Evolutionary conservation across 2,329 filamentous ascomycete species (phyloP).

Genomic region (Fusarium sororula): DNA sequence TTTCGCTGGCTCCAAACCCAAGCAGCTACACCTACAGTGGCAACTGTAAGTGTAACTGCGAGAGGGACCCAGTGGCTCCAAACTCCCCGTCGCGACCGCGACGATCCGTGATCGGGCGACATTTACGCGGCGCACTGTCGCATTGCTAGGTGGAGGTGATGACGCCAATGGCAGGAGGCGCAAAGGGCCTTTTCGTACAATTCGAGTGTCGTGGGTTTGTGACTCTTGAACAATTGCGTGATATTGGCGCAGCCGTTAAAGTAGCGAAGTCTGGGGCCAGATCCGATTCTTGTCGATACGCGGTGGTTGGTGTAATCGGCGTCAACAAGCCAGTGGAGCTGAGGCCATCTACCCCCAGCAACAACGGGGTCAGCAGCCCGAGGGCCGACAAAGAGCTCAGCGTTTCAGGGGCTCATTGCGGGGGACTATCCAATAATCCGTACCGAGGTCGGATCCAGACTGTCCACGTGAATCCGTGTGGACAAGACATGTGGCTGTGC

Average conservation of each 20-base stretch:
- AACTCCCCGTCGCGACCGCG: constrained; percentile 68
- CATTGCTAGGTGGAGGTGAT: constrained; percentile 45
- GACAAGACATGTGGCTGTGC: constrained; percentile 18
- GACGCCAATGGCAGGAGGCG: constrained; percentile 33
- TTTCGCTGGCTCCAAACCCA: constrained; percentile 94
- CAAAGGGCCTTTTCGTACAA: constrained; percentile 23
- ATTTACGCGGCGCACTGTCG: constrained; percentile 55
- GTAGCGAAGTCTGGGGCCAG: constrained; percentile 27
- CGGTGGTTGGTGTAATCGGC: constrained; percentile 45
- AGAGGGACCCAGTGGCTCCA: constrained; percentile 91
- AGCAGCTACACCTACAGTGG: constrained; percentile 84
- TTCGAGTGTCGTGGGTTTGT: neutral
- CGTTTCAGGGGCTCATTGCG: constrained; percentile 39
- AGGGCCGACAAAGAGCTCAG: constrained; percentile 38
- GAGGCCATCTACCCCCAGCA: constrained; percentile 42
- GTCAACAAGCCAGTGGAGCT: constrained; percentile 45
- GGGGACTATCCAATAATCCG: constrained; percentile 42
- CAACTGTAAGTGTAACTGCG: constrained; percentile 84
- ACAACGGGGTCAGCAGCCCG: constrained; percentile 39
- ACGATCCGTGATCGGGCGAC: constrained; percentile 69
- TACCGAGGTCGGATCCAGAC: constrained; percentile 33
- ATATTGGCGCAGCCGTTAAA: constrained; percentile 10
- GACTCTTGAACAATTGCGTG: constrained; percentile 13
- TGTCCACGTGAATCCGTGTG: constrained; percentile 33
- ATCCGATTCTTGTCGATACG: constrained; percentile 38